Evolutionary conservation across 306 rosid genomes (phyloP).

Genomic region (Malus domestica): DNA sequence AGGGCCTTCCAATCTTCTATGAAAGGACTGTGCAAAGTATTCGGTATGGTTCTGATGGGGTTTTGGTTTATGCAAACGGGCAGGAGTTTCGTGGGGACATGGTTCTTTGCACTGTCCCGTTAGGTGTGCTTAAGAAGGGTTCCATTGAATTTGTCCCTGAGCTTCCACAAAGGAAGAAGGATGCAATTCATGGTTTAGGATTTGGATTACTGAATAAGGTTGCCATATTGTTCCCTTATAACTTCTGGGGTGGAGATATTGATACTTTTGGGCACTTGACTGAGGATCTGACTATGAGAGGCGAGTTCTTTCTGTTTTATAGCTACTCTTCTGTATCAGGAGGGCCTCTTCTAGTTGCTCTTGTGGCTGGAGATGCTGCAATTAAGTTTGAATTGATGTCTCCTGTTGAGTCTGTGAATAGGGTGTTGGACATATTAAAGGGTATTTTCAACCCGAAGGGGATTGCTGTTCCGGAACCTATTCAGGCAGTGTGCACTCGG

Average conservation of each 20-base stretch:
- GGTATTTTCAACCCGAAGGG: slow-evolving; percentile 73
- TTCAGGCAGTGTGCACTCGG: slow-evolving; percentile 77
- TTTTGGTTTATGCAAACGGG: slow-evolving; percentile 48
- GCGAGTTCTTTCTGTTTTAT: slow-evolving; percentile 82
- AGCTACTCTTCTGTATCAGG: slow-evolving; percentile 91
- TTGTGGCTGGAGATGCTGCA: slow-evolving; percentile 86
- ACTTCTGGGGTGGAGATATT: slow-evolving; percentile 88
- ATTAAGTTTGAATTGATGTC: slow-evolving; percentile 85
- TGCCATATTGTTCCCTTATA: slow-evolving; percentile 69
- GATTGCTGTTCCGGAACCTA: slow-evolving; percentile 68
- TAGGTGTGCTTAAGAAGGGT: slow-evolving; percentile 77
- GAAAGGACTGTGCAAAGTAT: slow-evolving; percentile 61
- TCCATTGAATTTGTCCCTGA: slow-evolving; percentile 63
- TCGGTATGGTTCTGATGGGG: slow-evolving; percentile 71
- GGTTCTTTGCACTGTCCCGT: slow-evolving; percentile 79
- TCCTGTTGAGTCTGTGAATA: slow-evolving; percentile 72
- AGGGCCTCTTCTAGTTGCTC: slow-evolving; percentile 80
- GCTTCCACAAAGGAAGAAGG: slow-evolving; percentile 81
- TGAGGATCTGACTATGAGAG: slow-evolving; percentile 77
- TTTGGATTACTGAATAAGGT: slow-evolving; percentile 84
- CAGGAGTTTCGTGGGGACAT: slow-evolving; percentile 63
- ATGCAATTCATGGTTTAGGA: slow-evolving; percentile 75
- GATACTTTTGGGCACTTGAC: slow-evolving; percentile 88
- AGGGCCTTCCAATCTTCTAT: slow-evolving; percentile 79
- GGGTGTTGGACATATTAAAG: slow-evolving; percentile 61